These are phyloP conservation scores for Phoma herbarum DNA, from an alignment of 2,329 filamentous ascomycete genomes.

Conservation along the genomic window DNA sequence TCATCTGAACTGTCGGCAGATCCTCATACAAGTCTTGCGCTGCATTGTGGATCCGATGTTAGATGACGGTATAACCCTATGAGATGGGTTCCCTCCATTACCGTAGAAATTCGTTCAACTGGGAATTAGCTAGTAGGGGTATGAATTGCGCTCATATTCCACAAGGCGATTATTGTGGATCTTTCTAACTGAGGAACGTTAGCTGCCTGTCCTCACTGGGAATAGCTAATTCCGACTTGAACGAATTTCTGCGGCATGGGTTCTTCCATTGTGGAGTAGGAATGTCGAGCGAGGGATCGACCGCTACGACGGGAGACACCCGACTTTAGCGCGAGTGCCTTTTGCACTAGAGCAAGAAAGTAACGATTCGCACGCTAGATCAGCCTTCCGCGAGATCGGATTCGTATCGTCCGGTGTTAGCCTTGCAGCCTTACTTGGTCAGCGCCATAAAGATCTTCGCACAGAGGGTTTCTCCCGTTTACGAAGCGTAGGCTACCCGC, in stretches of 20 bases:
- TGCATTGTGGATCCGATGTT: not conserved
- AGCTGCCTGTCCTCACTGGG: too few species aligned
- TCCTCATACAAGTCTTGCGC: not conserved
- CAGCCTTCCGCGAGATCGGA: not conserved
- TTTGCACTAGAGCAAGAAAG: not conserved
- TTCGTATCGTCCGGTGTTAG: not conserved
- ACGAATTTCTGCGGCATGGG: too few species aligned
- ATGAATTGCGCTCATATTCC: too few species aligned
- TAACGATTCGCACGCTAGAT: not conserved
- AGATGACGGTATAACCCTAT: not conserved
- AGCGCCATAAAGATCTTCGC: not conserved
- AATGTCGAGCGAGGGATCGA: slow-evolving; percentile 2
- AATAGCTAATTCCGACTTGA: too few species aligned
- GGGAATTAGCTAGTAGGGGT: too few species aligned
- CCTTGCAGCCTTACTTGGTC: not conserved
- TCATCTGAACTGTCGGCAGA: not conserved
- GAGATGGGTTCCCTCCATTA: not conserved
- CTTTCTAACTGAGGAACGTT: too few species aligned
- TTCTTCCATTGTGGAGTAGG: not conserved
- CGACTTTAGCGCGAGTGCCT: not conserved
- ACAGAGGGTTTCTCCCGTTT: not conserved
- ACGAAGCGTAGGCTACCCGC: not conserved
- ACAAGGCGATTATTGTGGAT: too few species aligned
- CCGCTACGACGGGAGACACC: not conserved
- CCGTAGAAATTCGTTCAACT: too few species aligned